These are phyloP conservation scores for Thermochaetoides thermophila DNA, from an alignment of 495 filamentous ascomycete genomes.

Conservation along the genomic window DNA sequence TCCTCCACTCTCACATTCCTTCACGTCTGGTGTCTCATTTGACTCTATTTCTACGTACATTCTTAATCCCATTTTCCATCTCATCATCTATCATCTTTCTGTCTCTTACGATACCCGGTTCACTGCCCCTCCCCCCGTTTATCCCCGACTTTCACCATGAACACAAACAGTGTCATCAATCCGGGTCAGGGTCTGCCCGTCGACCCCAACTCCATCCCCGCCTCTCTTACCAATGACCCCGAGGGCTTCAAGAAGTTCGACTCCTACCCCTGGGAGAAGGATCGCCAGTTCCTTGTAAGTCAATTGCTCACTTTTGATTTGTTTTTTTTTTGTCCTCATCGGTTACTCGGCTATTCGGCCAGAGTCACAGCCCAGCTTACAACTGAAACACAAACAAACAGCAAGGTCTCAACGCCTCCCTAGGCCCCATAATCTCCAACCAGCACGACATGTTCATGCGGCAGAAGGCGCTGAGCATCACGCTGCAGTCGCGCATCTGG, in stretches of 20 bases:
- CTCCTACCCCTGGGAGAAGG: constrained; percentile 7
- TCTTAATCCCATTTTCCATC: no score
- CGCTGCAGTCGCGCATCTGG: constrained; percentile 28
- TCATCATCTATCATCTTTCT: no score
- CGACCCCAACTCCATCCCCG: constrained; percentile 60
- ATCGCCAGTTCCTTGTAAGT: constrained; percentile 21
- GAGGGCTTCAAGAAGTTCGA: constrained; percentile 7
- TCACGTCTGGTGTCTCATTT: no score
- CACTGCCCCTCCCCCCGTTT: no score
- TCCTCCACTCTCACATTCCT: no score
- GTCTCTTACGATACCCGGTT: no score
- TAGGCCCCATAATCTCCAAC: constrained; percentile 10
- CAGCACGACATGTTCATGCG: constrained; percentile 10
- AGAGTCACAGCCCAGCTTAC: neutral
- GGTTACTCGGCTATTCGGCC: neutral
- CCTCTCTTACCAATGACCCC: constrained; percentile 51
- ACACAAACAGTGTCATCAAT: no score
- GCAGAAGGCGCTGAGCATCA: constrained; percentile 17
- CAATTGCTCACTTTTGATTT: neutral
- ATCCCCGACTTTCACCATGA: no score
- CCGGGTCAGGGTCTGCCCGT: no score
- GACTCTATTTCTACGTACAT: no score
- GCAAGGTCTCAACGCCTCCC: constrained; percentile 16
- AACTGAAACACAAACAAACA: constrained; percentile 1
- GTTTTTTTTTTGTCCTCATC: no score